Base-by-base conservation (phyloP, 2,329 filamentous ascomycete genomes). In the Botryotinia calthae region DNA sequence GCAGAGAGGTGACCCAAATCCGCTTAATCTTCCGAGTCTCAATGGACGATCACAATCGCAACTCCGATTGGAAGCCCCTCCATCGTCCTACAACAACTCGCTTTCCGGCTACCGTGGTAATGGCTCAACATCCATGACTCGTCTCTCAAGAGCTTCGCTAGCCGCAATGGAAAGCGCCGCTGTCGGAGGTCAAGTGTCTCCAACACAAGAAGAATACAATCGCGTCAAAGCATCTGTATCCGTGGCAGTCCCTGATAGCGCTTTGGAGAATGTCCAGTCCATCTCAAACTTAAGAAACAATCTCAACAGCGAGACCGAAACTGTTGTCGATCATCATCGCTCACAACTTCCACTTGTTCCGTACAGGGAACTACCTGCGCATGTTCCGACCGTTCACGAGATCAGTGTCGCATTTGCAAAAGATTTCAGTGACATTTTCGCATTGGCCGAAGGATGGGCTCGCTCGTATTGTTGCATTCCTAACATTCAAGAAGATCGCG, bases 401-500 rank as follows among this genome's bases (percentile, higher is more conserved):
- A 28, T 61, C 42, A 46, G 70, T 34, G n/a, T 28, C 8, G 54
- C 59, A 14, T 72, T 68, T 3, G 48, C 70, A 12, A 51, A 67
- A 12, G 70, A 72, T 9, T 72, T 72, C 6, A 56, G 56, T 14
- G 61, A 56, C 16, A 46, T 72, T 14, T 72, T 72, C 46, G 37
- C 28, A 5, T 54, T 58, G 1, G 69, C 69, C 12, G 71, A 72
- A 37, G 71, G 71, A 42, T 72, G 71, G 71, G 63, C 44, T 25
- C 44, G 58, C 20, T 37, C 54, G 22, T 72, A 72, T 63, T 56
- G 56, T 1, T 59, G 34, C 22, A 37, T 42, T 48, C 62, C 63
- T 4, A 62, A 69, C 44, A n/a, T 65, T 22, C 9, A 42, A 40
- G 56, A 42, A 37, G 79, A 80, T 63, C 72, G 72, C 25, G 56